Conservation (phyloP, 768 basidiomycete species). For the Leccinellum luteum region DNA sequence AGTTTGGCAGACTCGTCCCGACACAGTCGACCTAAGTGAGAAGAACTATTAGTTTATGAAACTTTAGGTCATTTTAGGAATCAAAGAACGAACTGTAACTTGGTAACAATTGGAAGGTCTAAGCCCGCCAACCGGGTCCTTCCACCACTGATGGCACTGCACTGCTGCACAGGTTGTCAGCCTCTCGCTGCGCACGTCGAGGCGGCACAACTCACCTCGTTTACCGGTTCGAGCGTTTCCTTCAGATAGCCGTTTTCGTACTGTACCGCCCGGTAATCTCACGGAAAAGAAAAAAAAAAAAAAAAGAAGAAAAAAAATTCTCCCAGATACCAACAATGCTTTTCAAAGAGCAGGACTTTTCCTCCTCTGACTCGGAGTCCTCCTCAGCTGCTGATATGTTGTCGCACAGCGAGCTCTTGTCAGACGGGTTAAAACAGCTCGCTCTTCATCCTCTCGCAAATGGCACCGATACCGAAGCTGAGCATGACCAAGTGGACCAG, state of each 20-base stretch:
- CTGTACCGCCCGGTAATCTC: constrained; percentile 5
- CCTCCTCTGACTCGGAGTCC: no score
- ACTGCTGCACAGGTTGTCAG: constrained; percentile 17
- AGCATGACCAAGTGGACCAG: constrained; percentile 1
- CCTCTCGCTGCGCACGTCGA: constrained; percentile 5
- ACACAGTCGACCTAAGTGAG: constrained; percentile 24
- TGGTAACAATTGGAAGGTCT: constrained; percentile 19
- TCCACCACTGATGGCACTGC: background rate
- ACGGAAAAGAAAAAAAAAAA: background rate
- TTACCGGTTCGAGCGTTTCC: constrained; percentile 11
- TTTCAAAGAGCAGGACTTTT: background rate
- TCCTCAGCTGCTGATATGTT: constrained; percentile 16
- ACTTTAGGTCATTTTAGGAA: constrained; percentile 34
- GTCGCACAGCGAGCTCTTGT: constrained; percentile 41
- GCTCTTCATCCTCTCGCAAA: constrained; percentile 27
- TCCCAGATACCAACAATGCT: background rate
- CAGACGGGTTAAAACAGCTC: constrained; percentile 47
- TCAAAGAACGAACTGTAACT: constrained; percentile 19
- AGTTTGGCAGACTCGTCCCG: constrained; percentile 35
- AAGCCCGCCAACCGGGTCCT: background rate
- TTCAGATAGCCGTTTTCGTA: constrained; percentile 24
- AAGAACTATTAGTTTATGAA: constrained; percentile 31
- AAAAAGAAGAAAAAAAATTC: background rate
- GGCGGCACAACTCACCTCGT: background rate
- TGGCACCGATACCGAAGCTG: constrained; percentile 8